Conservation (phyloP, 176 grass and related monocot species). For the Musa beccarii region DNA sequence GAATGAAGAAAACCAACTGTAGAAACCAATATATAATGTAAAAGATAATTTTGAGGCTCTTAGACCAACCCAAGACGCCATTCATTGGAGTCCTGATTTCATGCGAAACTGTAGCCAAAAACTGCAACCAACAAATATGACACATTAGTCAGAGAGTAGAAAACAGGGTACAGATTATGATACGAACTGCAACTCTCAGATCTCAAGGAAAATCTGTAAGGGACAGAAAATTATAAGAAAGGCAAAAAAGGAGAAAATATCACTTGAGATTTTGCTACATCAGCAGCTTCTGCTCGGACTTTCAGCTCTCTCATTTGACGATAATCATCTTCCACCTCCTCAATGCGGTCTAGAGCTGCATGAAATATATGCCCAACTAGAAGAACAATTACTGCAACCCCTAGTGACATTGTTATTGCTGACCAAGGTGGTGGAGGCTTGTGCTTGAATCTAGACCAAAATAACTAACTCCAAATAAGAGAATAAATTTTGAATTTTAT, state of each 20-base stretch:
- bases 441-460: constrained; percentile 45
- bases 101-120: constrained; percentile 20
- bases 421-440: constrained; percentile 45
- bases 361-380: constrained; percentile 63
- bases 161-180: neutral
- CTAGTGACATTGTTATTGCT: constrained; percentile 39
- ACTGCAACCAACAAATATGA: neutral
- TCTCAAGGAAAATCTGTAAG: neutral
- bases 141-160: neutral
- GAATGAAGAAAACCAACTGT: neutral
- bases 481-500: neutral
- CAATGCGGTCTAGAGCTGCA: constrained; percentile 52
- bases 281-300: constrained; percentile 13
- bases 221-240: neutral
- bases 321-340: constrained; percentile 38
- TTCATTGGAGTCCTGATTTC: constrained; percentile 20
- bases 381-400: constrained; percentile 54
- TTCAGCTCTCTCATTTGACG: constrained; percentile 14
- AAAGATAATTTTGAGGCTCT: neutral
- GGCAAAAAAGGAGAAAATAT: neutral
- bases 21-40: neutral
- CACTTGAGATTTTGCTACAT: constrained; percentile 24
- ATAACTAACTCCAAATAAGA: neutral
- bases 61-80: constrained; percentile 10
- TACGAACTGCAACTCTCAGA: neutral